Evolutionary conservation across 441 rosid species (phyloP).

Genomic region (Adansonia rubrostipa): DNA sequence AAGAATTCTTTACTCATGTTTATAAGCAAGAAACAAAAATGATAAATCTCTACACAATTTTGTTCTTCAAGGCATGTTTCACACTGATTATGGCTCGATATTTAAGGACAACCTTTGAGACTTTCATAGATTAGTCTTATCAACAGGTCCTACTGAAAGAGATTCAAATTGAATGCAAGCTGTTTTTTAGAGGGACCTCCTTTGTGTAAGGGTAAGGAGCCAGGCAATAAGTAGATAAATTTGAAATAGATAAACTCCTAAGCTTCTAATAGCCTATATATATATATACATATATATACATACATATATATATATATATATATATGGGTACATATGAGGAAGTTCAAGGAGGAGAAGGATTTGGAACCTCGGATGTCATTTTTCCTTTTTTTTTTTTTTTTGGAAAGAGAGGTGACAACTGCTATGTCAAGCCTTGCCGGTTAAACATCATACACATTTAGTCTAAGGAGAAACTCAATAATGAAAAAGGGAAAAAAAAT

Average conservation of each 20-base stretch:
- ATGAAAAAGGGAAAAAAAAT: not conserved
- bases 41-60: not conserved
- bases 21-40: slow-evolving; percentile 3
- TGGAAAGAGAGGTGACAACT: not conserved
- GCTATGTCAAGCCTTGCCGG: not conserved
- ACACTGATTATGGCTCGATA: not conserved
- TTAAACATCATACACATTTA: not conserved
- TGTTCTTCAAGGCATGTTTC: not conserved
- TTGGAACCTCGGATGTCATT: not conserved
- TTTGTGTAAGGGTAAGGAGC: not conserved
- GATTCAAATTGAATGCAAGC: not conserved
- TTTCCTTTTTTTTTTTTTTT: not conserved
- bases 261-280: not conserved
- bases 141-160: not conserved
- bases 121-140: not conserved
- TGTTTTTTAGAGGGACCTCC: not conserved
- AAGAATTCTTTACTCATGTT: not conserved
- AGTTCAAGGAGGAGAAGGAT: not conserved
- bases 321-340: not conserved
- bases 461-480: not conserved
- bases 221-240: not conserved
- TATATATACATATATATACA: no score
- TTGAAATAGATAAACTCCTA: not conserved
- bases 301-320: no score
- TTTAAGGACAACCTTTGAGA: not conserved